These are phyloP conservation scores for Chaetomidium leptoderma DNA, from an alignment of 495 filamentous ascomycete species.

Conservation along the genomic window DNA sequence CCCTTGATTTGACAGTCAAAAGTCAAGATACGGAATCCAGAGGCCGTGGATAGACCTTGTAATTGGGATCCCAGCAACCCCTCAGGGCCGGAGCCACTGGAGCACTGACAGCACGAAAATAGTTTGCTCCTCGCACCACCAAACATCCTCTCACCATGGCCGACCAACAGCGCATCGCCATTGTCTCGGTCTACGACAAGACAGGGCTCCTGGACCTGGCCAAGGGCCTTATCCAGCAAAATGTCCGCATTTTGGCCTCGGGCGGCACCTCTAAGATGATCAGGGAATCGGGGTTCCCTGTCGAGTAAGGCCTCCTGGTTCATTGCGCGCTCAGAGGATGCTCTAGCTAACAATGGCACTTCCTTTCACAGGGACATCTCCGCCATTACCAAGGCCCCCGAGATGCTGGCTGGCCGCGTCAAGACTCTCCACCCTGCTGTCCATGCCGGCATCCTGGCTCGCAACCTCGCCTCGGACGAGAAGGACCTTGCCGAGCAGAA, in stretches of 20 bases:
- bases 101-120: slow-evolving; percentile 1
- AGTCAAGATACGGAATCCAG: not conserved
- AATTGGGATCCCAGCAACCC: not conserved
- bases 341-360: slow-evolving; percentile 4
- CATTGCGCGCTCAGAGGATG: not conserved
- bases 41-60: not conserved
- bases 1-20: not conserved
- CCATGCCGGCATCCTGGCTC: slow-evolving; percentile 87
- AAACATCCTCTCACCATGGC: slow-evolving; percentile 33
- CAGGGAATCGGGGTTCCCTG: slow-evolving; percentile 86
- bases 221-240: slow-evolving; percentile 84
- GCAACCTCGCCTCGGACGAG: slow-evolving; percentile 87
- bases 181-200: slow-evolving; percentile 98
- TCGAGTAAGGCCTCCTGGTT: slow-evolving; percentile 59
- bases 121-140: slow-evolving; percentile 12
- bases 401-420: slow-evolving; percentile 93
- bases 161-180: slow-evolving; percentile 57
- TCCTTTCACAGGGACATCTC: slow-evolving; percentile 78
- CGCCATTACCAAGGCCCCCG: slow-evolving; percentile 95
- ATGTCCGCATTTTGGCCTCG: slow-evolving; percentile 88
- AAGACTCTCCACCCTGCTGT: slow-evolving; percentile 97
- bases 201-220: slow-evolving; percentile 92
- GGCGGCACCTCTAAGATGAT: slow-evolving; percentile 94
- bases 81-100: not conserved
- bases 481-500: slow-evolving; percentile 95